Evolutionary conservation across 2,329 filamentous ascomycete species (phyloP).

Genomic region (Epichloe sp.): DNA sequence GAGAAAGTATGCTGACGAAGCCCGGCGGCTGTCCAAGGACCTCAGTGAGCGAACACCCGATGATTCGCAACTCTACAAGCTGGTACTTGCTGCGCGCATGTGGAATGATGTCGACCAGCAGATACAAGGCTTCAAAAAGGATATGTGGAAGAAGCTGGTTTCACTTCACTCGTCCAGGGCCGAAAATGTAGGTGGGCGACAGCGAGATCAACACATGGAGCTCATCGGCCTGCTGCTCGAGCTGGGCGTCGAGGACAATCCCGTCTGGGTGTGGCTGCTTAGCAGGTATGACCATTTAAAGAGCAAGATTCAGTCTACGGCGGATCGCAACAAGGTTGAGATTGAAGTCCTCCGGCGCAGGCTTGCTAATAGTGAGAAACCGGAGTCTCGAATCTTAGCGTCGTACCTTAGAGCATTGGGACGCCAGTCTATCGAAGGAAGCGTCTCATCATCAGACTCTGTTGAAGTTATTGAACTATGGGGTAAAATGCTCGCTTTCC

Average conservation of each 20-base stretch:
- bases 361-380: slow-evolving; percentile 61
- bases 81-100: slow-evolving; percentile 82
- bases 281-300: slow-evolving; percentile 85
- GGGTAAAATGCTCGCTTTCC: slow-evolving; percentile 71
- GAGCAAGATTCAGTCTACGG: slow-evolving; percentile 64
- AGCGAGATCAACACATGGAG: slow-evolving; percentile 79
- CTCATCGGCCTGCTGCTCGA: slow-evolving; percentile 83
- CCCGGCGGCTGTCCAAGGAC: slow-evolving; percentile 51
- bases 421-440: slow-evolving; percentile 50
- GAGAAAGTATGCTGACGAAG: slow-evolving; percentile 69
- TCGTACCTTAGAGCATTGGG: slow-evolving; percentile 63
- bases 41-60: slow-evolving; percentile 44
- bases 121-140: slow-evolving; percentile 73
- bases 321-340: slow-evolving; percentile 79
- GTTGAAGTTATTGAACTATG: slow-evolving; percentile 77
- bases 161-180: slow-evolving; percentile 46
- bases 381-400: slow-evolving; percentile 54
- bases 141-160: slow-evolving; percentile 73
- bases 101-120: slow-evolving; percentile 90
- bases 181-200: slow-evolving; percentile 34
- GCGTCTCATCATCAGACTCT: slow-evolving; percentile 56
- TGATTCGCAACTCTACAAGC: slow-evolving; percentile 71
- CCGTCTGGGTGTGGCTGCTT: slow-evolving; percentile 90
- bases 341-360: slow-evolving; percentile 81
- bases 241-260: slow-evolving; percentile 87